Evolutionary conservation across 2,329 filamentous ascomycete species (phyloP).

Genomic region (Botrytis hyacinthi): DNA sequence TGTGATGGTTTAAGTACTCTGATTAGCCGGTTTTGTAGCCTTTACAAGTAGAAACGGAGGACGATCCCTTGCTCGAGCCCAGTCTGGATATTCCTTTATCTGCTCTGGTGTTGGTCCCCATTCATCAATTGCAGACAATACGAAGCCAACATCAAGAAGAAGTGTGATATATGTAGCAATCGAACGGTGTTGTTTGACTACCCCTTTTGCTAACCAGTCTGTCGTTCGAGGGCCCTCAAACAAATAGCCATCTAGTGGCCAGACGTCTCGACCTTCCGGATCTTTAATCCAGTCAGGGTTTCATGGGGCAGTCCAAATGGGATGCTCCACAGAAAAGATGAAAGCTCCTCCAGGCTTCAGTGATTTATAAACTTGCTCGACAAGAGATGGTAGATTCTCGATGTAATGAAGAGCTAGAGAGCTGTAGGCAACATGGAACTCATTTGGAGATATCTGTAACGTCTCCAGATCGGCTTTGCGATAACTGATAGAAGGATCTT

Average conservation of each 20-base stretch:
- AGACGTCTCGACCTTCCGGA: slow-evolving; percentile 40
- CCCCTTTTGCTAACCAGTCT: slow-evolving; percentile 45
- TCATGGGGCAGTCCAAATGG: slow-evolving; percentile 46
- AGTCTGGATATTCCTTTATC: slow-evolving; percentile 37
- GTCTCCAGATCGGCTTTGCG: not conserved
- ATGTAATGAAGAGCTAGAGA: not conserved
- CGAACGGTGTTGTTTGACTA: slow-evolving; percentile 49
- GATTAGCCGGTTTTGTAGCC: not conserved
- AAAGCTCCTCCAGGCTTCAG: slow-evolving; percentile 57
- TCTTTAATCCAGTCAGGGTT: slow-evolving; percentile 37
- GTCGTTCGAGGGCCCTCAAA: slow-evolving; percentile 44
- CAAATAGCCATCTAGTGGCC: slow-evolving; percentile 46
- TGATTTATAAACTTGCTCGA: not conserved
- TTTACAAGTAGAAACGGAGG: not conserved
- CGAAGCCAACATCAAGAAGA: slow-evolving; percentile 26
- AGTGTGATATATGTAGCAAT: slow-evolving; percentile 32
- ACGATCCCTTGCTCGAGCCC: slow-evolving; percentile 25
- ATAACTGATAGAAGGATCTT: not conserved
- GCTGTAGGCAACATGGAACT: not conserved
- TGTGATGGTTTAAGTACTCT: not conserved
- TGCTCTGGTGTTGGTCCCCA: slow-evolving; percentile 26
- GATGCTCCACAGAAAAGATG: slow-evolving; percentile 56
- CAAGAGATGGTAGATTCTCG: not conserved
- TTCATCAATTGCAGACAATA: slow-evolving; percentile 26
- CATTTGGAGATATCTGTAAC: not conserved